Base-by-base conservation (phyloP, 2,329 filamentous ascomycete species). In the Metarhizium sp. region DNA sequence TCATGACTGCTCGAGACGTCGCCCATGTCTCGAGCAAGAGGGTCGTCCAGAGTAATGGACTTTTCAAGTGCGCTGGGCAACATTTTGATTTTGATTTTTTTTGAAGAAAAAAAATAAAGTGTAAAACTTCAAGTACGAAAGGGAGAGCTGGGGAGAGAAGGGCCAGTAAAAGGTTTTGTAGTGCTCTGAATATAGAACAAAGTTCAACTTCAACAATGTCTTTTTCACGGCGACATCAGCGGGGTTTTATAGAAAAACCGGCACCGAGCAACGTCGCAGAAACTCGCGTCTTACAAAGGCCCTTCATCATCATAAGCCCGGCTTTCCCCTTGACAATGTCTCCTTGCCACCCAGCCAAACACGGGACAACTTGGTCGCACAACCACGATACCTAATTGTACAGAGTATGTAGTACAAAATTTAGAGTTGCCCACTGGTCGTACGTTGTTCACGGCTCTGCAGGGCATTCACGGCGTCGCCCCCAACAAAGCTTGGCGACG, bases 31-130 rank as follows among this genome's bases (percentile, higher is more conserved):
- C 54, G 52, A 30, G 45, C 48, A n/a, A 58, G 54, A n/a, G 40
- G 51, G 20, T 47, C 57, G 14, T 58, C 57, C 1, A 57, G 20
- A 11, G 40, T 38, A 4, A 56, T 29, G 16, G 57, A 18, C 30
- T 54, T 54, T 34, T 58, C 54, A 38, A 58, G 52, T 20, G 32
- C 55, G n/a, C 51, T 54, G 16, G 57, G 57, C 30, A 55, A 34
- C 57, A 58, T 58, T n/a, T 36, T 56, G 43, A 46, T 38, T 13
- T 16, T 25, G 20, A 25, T 25, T 25, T 4, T 25, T 4, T 25
- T 4, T 25, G 25, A 25, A 25, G 25, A 25, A 25, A 25, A 25
- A 25, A 25, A 25, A 25, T 3, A 25, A 25, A 4, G 25, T 25
- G 25, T 25, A 25, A 25, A 25, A 25, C 25, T 25, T 25, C 25